Percentiles rank a stretch among this genome's conserved stretches.
Conservation (phyloP, 441 rosid species). For the Croton laevigatus region DNA sequence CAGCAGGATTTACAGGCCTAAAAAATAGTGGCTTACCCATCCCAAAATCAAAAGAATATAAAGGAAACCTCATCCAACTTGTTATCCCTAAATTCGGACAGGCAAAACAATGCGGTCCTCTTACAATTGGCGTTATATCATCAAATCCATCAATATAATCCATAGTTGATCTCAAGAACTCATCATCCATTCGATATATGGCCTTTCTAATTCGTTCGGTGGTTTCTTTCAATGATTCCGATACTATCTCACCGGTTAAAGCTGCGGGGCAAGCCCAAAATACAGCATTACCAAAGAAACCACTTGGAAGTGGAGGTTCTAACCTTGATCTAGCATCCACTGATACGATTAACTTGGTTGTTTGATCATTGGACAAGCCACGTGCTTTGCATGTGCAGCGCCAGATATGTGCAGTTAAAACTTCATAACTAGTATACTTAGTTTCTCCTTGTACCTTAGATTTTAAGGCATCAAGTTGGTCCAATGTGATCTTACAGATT, state of each 20-base stretch:
- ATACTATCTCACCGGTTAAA: constrained; percentile 17
- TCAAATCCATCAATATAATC: constrained; percentile 25
- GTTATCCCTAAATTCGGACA: constrained; percentile 29
- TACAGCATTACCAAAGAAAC: constrained; percentile 43
- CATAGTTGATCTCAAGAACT: constrained; percentile 39
- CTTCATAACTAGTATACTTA: neutral
- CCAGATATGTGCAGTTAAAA: constrained; percentile 74
- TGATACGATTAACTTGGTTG: constrained; percentile 59
- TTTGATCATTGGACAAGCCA: constrained; percentile 56
- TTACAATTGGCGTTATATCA: constrained; percentile 7
- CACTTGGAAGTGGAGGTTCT: constrained; percentile 33
- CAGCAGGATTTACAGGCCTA: constrained; percentile 17
- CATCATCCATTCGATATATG: constrained; percentile 25
- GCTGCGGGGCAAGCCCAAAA: constrained; percentile 27
- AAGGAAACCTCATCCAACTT: constrained; percentile 26
- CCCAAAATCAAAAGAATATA: constrained; percentile 37
- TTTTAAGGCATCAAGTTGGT: no score
- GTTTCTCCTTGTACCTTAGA: no score
- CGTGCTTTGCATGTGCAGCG: constrained; percentile 61
- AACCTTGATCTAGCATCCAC: constrained; percentile 71
- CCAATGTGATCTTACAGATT: no score
- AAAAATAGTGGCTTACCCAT: constrained; percentile 33
- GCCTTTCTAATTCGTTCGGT: constrained; percentile 24
- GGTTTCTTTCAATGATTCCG: constrained; percentile 21
- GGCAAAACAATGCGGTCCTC: constrained; percentile 2